Percentiles rank a stretch among this genome's conserved stretches.
Conservation (phyloP, 2,329 filamentous ascomycete genomes). For the Cladophialophora chaetospira region DNA sequence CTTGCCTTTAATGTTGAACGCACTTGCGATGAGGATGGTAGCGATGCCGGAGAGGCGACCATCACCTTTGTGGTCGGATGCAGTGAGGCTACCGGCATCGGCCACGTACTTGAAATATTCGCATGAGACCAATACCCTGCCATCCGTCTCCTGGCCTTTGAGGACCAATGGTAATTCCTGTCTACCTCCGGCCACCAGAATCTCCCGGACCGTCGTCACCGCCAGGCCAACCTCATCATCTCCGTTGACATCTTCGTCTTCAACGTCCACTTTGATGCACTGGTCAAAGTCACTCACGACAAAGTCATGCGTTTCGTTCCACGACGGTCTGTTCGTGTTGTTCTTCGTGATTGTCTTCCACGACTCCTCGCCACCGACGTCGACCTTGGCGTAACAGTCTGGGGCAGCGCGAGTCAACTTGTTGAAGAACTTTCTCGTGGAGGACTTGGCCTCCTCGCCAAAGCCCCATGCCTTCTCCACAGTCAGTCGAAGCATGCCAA, state of each 20-base stretch:
- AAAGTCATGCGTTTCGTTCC: conserved; percentile 30
- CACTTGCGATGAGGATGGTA: conserved; percentile 26
- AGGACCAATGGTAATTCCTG: conserved; percentile 20
- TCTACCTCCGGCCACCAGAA: conserved; percentile 18
- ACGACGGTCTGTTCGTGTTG: conserved; percentile 28
- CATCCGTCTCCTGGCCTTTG: conserved; percentile 24
- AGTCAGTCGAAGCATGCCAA: conserved; percentile 28
- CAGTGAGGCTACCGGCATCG: conserved; percentile 28
- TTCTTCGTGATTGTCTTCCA: conserved; percentile 26
- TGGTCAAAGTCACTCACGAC: conserved; percentile 28
- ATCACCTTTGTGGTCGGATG: conserved; percentile 29
- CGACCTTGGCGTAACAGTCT: conserved; percentile 29
- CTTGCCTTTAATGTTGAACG: conserved; percentile 25
- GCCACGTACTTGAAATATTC: conserved; percentile 29
- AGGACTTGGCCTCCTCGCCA: conserved; percentile 24
- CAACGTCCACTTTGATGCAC: conserved; percentile 26
- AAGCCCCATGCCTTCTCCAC: conserved; percentile 30
- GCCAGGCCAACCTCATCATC: conserved; percentile 22
- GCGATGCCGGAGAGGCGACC: conserved; percentile 28
- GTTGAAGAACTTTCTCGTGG: conserved; percentile 26
- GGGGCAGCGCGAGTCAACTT: conserved; percentile 26
- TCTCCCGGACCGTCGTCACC: conserved; percentile 25
- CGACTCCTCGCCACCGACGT: conserved; percentile 24
- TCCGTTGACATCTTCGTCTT: conserved; percentile 21
- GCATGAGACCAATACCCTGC: conserved; percentile 21